Evolutionary conservation across 2,329 filamentous ascomycete species (phyloP), one percentile per base, ranked within the genome.

Genomic region (Microcera coccophila): DNA sequence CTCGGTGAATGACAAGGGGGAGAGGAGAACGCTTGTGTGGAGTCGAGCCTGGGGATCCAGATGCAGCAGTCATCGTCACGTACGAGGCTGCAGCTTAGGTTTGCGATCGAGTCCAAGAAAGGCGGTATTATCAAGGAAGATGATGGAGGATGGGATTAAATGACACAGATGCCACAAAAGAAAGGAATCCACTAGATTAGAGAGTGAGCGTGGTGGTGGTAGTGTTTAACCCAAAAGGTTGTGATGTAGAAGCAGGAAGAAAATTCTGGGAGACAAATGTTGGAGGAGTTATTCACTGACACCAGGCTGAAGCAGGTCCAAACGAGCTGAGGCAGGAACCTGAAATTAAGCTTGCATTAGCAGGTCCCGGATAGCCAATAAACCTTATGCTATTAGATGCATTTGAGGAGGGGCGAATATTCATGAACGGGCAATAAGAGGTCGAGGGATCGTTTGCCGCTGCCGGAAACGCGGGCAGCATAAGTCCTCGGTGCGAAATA

Each of bases 1-100:
- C 55, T 21, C 43, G 36, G 43, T 8, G 29, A 5, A 42, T 29
- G 22, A 43, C 42, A 29, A 42, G 38, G 28, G 47, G 41, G 12
- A 47, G 32, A 19, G 55, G 36, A 15, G 48, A 41, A 32, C 44
- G 50, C 43, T 49, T 55, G 45, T 60, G 55, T 21, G 62, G 53
- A 38, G 62, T 57, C 21, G 60, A 58, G 15, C 45, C 55, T 36
- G 54, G 50, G 26, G 55, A 51, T 35, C 57, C 57, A 21, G 58
- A 42, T 38, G 58, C 44, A 40, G 58, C 44, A 40, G 64, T 57
- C 66, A 68, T 69, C 44, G 41, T 50, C 12, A 19, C 31, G 18
- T n/a, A 18, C 33, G 18, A 19, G 15, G 29, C 8, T 8, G 29
- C 12, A 32, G 29, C 7, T n/a, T 8, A n/a, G 15, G 8, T 14